Percentiles rank a stretch among this genome's conserved stretches.
These are phyloP conservation scores for Rhododendron simsii DNA, from an alignment of 148 eudicot species.

Conservation along the genomic window DNA sequence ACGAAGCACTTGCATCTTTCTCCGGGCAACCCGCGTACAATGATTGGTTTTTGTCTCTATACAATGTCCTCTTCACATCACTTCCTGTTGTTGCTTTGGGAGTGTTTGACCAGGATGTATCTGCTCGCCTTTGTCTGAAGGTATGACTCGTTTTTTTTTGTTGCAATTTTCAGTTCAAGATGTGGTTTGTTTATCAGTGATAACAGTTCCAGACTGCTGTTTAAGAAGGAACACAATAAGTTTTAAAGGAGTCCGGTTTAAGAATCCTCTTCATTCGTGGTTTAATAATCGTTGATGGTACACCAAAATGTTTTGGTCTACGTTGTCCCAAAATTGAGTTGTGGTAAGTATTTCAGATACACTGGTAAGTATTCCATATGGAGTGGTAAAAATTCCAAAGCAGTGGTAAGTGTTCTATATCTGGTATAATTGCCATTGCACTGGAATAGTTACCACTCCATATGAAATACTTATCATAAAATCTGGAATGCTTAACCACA, in stretches of 20 bases:
- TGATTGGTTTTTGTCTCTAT: slow-evolving; percentile 87
- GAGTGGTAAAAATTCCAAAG: neutral
- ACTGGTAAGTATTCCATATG: neutral
- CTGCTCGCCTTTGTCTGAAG: slow-evolving; percentile 86
- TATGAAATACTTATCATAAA: too few species aligned
- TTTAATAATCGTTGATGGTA: too few species aligned
- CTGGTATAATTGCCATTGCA: neutral
- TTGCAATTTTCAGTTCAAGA: neutral
- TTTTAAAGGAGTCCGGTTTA: neutral
- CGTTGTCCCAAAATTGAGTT: neutral
- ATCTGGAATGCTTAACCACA: too few species aligned
- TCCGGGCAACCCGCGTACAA: slow-evolving; percentile 85
- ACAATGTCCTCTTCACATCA: slow-evolving; percentile 86
- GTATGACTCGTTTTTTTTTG: slow-evolving; percentile 29
- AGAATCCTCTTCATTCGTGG: too few species aligned
- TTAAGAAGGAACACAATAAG: neutral
- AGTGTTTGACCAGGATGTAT: slow-evolving; percentile 87
- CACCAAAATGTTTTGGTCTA: neutral
- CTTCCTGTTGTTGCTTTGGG: slow-evolving; percentile 89
- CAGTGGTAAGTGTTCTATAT: neutral
- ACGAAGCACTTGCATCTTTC: slow-evolving; percentile 83
- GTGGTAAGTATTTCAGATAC: too few species aligned
- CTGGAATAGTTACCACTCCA: too few species aligned
- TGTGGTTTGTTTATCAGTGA: neutral
- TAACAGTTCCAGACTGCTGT: neutral